Base-by-base conservation (phyloP, 2,329 filamentous ascomycete genomes). In the Ophiostoma montium region DNA sequence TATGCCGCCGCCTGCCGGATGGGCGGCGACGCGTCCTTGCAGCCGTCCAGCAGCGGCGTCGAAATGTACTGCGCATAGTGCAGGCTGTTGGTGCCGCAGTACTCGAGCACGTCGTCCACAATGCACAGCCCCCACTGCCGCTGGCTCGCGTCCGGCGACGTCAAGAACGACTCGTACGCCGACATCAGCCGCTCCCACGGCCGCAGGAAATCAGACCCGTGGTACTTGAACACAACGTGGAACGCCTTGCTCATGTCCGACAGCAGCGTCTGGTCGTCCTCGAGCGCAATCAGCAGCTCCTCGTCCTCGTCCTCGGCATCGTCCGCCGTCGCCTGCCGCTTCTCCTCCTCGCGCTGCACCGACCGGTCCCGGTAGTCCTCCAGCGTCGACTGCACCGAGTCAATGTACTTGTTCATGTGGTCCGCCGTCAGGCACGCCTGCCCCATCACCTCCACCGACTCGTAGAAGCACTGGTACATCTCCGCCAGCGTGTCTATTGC, bases 191-290 rank as follows among this genome's bases (percentile, higher is more conserved):
- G 78, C 62, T 95, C 85, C 89, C 90, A 98, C 38, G 86, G 73
- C 5, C 81, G 83, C 48, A 98, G 74, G 72, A 98, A 98, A 11
- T 75, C 70, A 10, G 80, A 74, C 21, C 86, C 86, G 63, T 95
- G 88, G 68, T 95, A 89, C 72, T 96, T 96, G 75, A 98, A 98
- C 56, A 98, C 87, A 53, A 88, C 90, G 67, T 98, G 92, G 76
- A 94, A 98, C 0, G 92, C 90, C 72, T 98, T 98, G 78, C 98
- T 98, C 92, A 98, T 98, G 62, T 98, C 92, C 2, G 89, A 95
- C 39, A 98, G 75, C 16, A 98, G 74, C 19, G 88, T 95, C 67
- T 96, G 90, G 62, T 98, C 92, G 57, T 98, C 92, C 64, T 98
- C 92, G 44, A 98, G 89, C 12, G 90, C 92, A 58, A 94, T 84